A percentile compares a stretch with the other conserved stretches of the same genome.
Conservation (phyloP, 805 yeast genomes). For the Kluyveromyces siamensis region DNA sequence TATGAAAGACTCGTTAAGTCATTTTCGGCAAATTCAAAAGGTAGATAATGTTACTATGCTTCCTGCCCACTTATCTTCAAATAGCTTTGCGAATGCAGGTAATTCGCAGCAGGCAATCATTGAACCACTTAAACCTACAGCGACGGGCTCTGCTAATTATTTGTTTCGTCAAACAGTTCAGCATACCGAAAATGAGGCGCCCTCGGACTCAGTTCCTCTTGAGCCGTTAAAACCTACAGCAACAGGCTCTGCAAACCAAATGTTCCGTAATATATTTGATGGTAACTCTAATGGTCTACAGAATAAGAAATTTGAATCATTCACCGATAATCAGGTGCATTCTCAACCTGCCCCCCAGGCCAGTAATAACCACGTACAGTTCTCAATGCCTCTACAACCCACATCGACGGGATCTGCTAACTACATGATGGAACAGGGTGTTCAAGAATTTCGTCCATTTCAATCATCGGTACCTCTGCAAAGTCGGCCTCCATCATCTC, state of each 20-base stretch:
- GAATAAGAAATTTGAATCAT: not conserved
- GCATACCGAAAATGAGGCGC: constrained; percentile 7
- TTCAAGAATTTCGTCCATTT: constrained; percentile 2
- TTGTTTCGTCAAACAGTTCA: constrained; percentile 26
- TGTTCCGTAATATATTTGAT: constrained; percentile 19
- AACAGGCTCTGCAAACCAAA: constrained; percentile 27
- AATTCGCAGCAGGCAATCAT: constrained; percentile 1
- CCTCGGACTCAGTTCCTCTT: constrained; percentile 11
- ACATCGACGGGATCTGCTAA: constrained; percentile 36
- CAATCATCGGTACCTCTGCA: constrained; percentile 2
- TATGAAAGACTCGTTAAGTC: constrained; percentile 65
- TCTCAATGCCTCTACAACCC: constrained; percentile 26
- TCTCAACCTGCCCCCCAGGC: not conserved
- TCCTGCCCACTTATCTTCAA: constrained; percentile 25
- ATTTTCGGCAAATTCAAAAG: constrained; percentile 61
- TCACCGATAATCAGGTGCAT: not conserved
- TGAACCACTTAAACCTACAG: constrained; percentile 28
- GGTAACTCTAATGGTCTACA: constrained; percentile 3
- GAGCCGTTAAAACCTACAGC: constrained; percentile 28
- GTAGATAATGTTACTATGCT: constrained; percentile 53
- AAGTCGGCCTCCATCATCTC: not conserved
- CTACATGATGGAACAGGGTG: constrained; percentile 22
- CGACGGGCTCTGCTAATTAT: constrained; percentile 28
- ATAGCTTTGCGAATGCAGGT: constrained; percentile 58
- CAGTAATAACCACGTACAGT: not conserved